Percentiles rank a stretch among this genome's conserved stretches.
Evolutionary conservation across 1,284 basidiomycete species (phyloP).

Genomic region (Singerocomus inundabilis): DNA sequence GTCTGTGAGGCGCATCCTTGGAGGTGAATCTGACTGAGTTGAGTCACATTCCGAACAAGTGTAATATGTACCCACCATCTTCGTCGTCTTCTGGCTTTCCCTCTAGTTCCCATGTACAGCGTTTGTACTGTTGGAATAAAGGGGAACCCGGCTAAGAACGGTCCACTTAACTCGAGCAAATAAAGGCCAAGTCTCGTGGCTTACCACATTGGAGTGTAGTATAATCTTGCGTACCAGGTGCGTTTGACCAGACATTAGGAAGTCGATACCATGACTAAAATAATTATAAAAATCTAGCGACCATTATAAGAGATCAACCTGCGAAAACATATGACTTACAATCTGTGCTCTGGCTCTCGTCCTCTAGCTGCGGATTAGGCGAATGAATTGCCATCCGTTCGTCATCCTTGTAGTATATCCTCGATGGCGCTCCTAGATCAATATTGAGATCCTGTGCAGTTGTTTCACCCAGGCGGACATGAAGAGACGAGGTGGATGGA

Average conservation of each 20-base stretch:
- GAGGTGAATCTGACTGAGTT: constrained; percentile 56
- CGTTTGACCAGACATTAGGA: constrained; percentile 69
- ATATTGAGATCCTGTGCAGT: constrained; percentile 78
- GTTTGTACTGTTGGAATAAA: constrained; percentile 83
- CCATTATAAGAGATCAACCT: constrained; percentile 6
- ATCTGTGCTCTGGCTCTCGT: constrained; percentile 41
- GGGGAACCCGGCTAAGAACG: constrained; percentile 74
- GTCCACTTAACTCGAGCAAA: neutral
- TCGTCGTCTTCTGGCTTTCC: constrained; percentile 73
- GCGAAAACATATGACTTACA: constrained; percentile 37
- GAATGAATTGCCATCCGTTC: constrained; percentile 82
- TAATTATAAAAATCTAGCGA: constrained; percentile 86
- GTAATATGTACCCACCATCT: constrained; percentile 48
- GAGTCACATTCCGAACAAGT: constrained; percentile 2
- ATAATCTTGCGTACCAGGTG: constrained; percentile 83
- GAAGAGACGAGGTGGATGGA: constrained; percentile 42
- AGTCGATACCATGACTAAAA: constrained; percentile 85
- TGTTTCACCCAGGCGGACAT: constrained; percentile 72
- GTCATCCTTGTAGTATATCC: constrained; percentile 83
- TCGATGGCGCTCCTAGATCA: constrained; percentile 77
- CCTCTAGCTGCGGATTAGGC: constrained; percentile 40
- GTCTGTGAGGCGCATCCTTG: constrained; percentile 64
- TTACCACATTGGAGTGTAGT: constrained; percentile 81
- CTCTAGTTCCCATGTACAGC: constrained; percentile 85
- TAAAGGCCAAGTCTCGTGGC: constrained; percentile 28